Conservation (phyloP, 768 basidiomycete genomes). For the Auriculariales sp. region DNA sequence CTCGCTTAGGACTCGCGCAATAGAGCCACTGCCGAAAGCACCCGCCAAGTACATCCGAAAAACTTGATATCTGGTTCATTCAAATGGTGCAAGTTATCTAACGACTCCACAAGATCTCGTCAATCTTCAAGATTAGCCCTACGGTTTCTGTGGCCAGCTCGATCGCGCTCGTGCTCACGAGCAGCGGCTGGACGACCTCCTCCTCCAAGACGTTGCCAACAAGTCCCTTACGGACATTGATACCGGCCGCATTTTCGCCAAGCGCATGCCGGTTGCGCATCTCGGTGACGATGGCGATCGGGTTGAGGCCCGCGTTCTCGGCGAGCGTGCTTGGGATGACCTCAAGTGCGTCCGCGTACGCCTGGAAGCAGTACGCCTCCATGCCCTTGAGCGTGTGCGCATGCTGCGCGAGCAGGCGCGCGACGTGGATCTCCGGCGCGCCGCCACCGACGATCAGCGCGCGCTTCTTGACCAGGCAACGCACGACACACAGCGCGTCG, state of each 20-base stretch:
- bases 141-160: conserved; percentile 96
- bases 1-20: too few relatives aligned
- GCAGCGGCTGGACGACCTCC: conserved; percentile 88
- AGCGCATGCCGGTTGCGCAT: conserved; percentile 91
- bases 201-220: conserved; percentile 97
- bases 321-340: conserved; percentile 96
- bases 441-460: conserved; percentile 94
- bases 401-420: conserved; percentile 77
- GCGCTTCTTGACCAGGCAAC: conserved; percentile 95
- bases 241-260: conserved; percentile 89
- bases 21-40: too few relatives aligned
- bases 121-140: conserved; percentile 89
- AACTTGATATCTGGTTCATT: background rate
- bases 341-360: conserved; percentile 93
- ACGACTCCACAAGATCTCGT: conserved; percentile 30
- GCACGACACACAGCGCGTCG: conserved; percentile 96
- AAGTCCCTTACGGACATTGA: conserved; percentile 96
- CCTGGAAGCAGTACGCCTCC: conserved; percentile 99
- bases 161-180: conserved; percentile 90
- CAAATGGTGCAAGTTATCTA: background rate
- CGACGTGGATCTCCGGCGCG: conserved; percentile 95
- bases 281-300: conserved; percentile 96
- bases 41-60: background rate
- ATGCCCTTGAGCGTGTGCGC: conserved; percentile 91
- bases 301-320: conserved; percentile 96